Evolutionary conservation across 495 filamentous ascomycete species (phyloP).

Genomic region (Neurospora pannonica): DNA sequence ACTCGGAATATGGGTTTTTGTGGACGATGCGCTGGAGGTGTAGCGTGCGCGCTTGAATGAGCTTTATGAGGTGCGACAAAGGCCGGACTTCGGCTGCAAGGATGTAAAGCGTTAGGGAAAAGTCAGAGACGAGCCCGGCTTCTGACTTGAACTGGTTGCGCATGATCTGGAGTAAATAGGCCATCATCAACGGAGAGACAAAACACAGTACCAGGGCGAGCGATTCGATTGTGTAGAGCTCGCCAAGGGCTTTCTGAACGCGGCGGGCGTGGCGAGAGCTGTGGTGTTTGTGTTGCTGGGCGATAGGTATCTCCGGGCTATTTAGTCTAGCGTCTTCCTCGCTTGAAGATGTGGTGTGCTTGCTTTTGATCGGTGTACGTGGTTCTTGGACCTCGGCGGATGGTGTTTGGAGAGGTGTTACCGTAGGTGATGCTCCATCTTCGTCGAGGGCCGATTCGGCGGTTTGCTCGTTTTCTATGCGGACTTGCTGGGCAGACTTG

Average conservation of each 20-base stretch:
- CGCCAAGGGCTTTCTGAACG: conserved; percentile 37
- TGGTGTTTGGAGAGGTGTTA: background rate
- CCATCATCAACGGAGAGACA: conserved; percentile 63
- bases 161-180: conserved; percentile 69
- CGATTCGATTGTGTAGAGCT: conserved; percentile 67
- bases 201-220: conserved; percentile 72
- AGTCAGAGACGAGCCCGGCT: conserved; percentile 70
- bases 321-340: background rate
- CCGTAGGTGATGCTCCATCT: conserved; percentile 9
- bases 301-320: background rate
- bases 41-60: conserved; percentile 70
- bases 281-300: background rate
- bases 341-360: background rate
- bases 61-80: conserved; percentile 65
- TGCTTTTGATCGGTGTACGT: background rate
- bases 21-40: conserved; percentile 69
- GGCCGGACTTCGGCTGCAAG: conserved; percentile 81
- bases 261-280: background rate
- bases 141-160: conserved; percentile 72
- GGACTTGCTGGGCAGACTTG: conserved; percentile 60
- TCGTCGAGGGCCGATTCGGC: conserved; percentile 40
- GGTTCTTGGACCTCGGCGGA: background rate
- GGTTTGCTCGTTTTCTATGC: conserved; percentile 34
- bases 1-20: conserved; percentile 36
- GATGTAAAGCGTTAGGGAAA: conserved; percentile 90